Evolutionary conservation across 2,329 filamentous ascomycete genomes (phyloP).

Genomic region (Alternaria gansuensis): DNA sequence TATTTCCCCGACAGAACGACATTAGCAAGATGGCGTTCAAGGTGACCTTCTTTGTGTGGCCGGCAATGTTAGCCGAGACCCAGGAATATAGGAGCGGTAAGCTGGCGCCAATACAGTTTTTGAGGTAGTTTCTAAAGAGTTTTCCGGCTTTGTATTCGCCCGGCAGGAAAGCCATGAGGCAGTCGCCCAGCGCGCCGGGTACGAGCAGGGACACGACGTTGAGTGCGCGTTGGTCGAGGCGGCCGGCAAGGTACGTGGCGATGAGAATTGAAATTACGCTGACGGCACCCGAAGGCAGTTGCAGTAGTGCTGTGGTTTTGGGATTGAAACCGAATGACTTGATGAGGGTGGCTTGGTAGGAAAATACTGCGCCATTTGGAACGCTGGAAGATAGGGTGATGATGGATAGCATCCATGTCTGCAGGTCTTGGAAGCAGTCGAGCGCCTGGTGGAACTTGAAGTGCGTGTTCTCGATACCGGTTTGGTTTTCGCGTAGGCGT

Average conservation of each 20-base stretch:
- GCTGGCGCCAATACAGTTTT: constrained; percentile 52
- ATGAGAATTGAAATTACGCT: constrained; percentile 35
- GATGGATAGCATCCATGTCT: constrained; percentile 50
- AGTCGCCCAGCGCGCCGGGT: constrained; percentile 33
- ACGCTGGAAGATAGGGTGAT: constrained; percentile 43
- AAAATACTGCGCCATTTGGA: constrained; percentile 53
- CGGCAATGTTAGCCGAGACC: constrained; percentile 58
- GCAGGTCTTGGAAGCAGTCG: constrained; percentile 58
- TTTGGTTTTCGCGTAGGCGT: constrained; percentile 58
- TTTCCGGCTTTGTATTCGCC: constrained; percentile 26
- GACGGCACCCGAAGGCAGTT: constrained; percentile 38
- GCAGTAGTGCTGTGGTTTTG: constrained; percentile 43
- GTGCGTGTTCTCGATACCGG: constrained; percentile 61
- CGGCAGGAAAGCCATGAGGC: constrained; percentile 36
- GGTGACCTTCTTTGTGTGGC: constrained; percentile 61
- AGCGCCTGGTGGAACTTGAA: constrained; percentile 58
- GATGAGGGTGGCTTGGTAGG: constrained; percentile 42
- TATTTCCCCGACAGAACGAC: constrained; percentile 56
- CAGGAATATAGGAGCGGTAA: constrained; percentile 50
- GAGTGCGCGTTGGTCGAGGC: constrained; percentile 35
- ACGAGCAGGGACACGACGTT: constrained; percentile 31
- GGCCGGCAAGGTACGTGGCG: constrained; percentile 36
- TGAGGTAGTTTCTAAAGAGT: constrained; percentile 56
- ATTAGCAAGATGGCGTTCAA: constrained; percentile 60
- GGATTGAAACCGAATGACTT: constrained; percentile 52